These are phyloP conservation scores for Nevesoporus exiguus DNA, from an alignment of 768 basidiomycete species.

Conservation along the genomic window DNA sequence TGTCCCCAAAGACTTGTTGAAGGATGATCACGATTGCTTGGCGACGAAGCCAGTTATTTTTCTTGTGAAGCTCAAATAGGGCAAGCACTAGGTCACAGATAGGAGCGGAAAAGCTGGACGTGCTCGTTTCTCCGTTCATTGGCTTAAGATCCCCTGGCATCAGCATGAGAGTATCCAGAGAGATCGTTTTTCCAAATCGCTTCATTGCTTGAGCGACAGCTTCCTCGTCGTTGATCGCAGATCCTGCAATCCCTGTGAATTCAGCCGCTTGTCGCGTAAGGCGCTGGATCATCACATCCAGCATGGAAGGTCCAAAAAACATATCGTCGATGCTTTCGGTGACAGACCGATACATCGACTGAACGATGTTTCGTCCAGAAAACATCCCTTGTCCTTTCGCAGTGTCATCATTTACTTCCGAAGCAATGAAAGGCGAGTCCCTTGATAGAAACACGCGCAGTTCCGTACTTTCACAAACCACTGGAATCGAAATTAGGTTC, in stretches of 20 bases:
- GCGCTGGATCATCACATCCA: constrained; percentile 91
- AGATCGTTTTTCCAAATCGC: constrained; percentile 58
- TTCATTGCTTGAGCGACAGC: constrained; percentile 77
- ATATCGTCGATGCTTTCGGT: constrained; percentile 96
- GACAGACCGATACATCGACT: constrained; percentile 86
- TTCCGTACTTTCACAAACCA: constrained; percentile 79
- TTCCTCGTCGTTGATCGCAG: constrained; percentile 79
- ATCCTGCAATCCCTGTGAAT: constrained; percentile 78
- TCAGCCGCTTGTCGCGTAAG: constrained; percentile 88
- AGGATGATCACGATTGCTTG: constrained; percentile 96
- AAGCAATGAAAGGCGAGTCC: constrained; percentile 76
- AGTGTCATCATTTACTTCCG: constrained; percentile 39
- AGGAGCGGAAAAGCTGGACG: constrained; percentile 86
- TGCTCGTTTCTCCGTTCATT: constrained; percentile 83
- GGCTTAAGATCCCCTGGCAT: constrained; percentile 77
- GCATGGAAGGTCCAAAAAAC: constrained; percentile 93
- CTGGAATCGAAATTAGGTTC: constrained; percentile 69
- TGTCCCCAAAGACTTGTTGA: constrained; percentile 93
- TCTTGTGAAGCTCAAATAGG: constrained; percentile 91
- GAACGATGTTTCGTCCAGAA: constrained; percentile 74
- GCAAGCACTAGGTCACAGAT: constrained; percentile 93
- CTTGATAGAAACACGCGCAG: constrained; percentile 84
- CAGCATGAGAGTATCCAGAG: constrained; percentile 68
- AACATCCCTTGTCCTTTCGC: constrained; percentile 46
- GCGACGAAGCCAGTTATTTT: constrained; percentile 92